Conservation (phyloP, 2,329 filamentous ascomycete species). For the Colletotrichum chrysophilum region DNA sequence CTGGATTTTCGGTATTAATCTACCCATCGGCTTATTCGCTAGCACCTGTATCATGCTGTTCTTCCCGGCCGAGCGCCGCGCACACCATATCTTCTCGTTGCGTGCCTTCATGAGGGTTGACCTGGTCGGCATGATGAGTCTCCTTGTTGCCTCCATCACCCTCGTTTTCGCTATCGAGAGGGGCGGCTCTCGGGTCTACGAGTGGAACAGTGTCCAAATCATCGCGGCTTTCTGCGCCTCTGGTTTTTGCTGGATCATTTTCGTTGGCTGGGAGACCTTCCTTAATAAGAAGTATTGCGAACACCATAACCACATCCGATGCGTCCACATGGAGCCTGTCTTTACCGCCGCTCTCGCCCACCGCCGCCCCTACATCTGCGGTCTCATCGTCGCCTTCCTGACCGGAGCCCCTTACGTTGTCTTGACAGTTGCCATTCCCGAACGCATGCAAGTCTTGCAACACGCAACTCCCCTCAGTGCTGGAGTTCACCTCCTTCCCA, state of each 20-base stretch:
- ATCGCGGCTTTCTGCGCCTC: slow-evolving; percentile 53
- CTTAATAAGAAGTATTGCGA: slow-evolving; percentile 26
- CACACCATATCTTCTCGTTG: slow-evolving; percentile 41
- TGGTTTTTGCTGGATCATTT: slow-evolving; percentile 50
- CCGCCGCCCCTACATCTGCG: slow-evolving; percentile 55
- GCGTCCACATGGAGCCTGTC: slow-evolving; percentile 53
- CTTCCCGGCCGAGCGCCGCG: slow-evolving; percentile 44
- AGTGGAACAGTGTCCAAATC: slow-evolving; percentile 59
- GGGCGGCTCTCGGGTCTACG: slow-evolving; percentile 55
- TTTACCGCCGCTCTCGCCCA: slow-evolving; percentile 55
- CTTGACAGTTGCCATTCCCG: slow-evolving; percentile 63
- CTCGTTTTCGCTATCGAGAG: slow-evolving; percentile 63
- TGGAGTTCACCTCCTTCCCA: slow-evolving; percentile 62
- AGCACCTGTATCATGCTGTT: slow-evolving; percentile 52
- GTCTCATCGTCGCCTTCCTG: slow-evolving; percentile 57
- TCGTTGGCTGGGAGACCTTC: slow-evolving; percentile 55
- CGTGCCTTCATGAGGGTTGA: slow-evolving; percentile 54
- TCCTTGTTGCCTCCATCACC: slow-evolving; percentile 57
- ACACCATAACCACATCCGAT: not conserved
- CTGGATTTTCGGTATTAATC: slow-evolving; percentile 68
- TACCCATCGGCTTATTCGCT: slow-evolving; percentile 53
- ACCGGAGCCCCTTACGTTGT: slow-evolving; percentile 64
- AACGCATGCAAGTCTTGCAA: slow-evolving; percentile 66
- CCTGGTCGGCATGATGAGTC: slow-evolving; percentile 54
- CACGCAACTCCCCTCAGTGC: slow-evolving; percentile 56